phyloP scores from a whole-genome alignment of 1,139 yeast genomes.

The Ogataea hybrid region DNA sequence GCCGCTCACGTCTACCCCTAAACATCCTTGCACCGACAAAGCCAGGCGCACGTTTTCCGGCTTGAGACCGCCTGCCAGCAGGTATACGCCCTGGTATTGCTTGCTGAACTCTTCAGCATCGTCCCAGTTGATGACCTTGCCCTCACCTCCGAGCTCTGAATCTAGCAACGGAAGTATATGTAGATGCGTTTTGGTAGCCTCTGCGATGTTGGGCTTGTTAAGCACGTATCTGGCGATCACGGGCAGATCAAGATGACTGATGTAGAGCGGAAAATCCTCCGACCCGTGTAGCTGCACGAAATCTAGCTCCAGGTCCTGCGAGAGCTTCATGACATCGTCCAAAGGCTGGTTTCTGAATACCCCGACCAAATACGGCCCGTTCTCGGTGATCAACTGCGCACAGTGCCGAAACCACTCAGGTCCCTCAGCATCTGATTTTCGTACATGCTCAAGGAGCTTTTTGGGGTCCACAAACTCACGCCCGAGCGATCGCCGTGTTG shows the following conservation, averaged over 20 bases:
- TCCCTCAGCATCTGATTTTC: constrained; percentile 18
- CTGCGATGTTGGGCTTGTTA: constrained; percentile 37
- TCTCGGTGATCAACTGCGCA: constrained; percentile 35
- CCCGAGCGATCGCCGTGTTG: constrained; percentile 21
- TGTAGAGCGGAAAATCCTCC: constrained; percentile 61
- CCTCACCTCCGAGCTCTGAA: constrained; percentile 92
- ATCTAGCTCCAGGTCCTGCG: constrained; percentile 56
- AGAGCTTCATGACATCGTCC: constrained; percentile 53
- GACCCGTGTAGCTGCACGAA: constrained; percentile 88
- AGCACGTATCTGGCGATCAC: constrained; percentile 77
- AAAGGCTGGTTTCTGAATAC: constrained; percentile 83
- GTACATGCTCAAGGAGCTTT: constrained; percentile 20
- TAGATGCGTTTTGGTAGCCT: constrained; percentile 33
- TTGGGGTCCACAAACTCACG: constrained; percentile 20
- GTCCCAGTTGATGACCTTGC: constrained; percentile 72
- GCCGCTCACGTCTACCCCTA: constrained; percentile 93
- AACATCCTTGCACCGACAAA: constrained; percentile 45
- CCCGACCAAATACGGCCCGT: constrained; percentile 80
- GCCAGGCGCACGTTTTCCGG: constrained; percentile 70
- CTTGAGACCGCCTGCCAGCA: constrained; percentile 88
- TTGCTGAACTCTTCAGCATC: constrained; percentile 41
- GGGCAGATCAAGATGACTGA: constrained; percentile 40
- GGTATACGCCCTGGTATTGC: constrained; percentile 43
- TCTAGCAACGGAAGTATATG: constrained; percentile 67
- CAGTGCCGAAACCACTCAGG: constrained; percentile 39